phyloP scores from a whole-genome alignment of 164 flowering plant species.

The Akebia trifoliata region DNA sequence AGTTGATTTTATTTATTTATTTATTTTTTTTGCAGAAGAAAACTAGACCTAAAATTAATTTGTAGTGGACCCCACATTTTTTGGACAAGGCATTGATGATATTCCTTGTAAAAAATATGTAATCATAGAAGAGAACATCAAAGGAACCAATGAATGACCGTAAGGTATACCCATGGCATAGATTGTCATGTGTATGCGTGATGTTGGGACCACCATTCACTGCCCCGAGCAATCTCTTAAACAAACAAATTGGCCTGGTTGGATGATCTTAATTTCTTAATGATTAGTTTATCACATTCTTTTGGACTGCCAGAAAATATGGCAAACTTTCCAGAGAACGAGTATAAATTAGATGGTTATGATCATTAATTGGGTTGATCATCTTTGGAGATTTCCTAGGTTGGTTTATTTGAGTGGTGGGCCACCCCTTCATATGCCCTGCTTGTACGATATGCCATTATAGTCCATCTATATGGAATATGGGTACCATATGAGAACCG shows the following conservation, averaged over 20 bases:
- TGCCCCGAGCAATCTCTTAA: not conserved
- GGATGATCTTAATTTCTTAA: not conserved
- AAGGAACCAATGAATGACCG: not conserved
- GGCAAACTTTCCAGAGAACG: not conserved
- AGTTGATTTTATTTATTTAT: no score
- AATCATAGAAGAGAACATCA: not conserved
- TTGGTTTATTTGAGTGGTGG: not conserved
- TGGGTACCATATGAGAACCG: not conserved
- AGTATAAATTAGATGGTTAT: not conserved
- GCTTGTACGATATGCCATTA: not conserved
- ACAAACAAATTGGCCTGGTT: not conserved
- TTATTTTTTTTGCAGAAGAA: no score
- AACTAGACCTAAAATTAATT: no score
- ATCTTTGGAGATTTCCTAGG: not conserved
- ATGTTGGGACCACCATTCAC: not conserved
- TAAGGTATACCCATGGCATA: not conserved
- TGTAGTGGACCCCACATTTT: no score
- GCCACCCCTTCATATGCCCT: not conserved
- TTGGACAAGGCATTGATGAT: no score
- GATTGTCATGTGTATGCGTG: not conserved
- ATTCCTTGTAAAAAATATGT: no score
- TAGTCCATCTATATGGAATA: not conserved
- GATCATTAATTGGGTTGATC: not conserved
- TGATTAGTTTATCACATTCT: no score
- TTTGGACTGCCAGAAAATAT: no score